These are phyloP conservation scores for Coix lacrymajobi DNA, from an alignment of 176 grass and related monocot species.

Conservation along the genomic window DNA sequence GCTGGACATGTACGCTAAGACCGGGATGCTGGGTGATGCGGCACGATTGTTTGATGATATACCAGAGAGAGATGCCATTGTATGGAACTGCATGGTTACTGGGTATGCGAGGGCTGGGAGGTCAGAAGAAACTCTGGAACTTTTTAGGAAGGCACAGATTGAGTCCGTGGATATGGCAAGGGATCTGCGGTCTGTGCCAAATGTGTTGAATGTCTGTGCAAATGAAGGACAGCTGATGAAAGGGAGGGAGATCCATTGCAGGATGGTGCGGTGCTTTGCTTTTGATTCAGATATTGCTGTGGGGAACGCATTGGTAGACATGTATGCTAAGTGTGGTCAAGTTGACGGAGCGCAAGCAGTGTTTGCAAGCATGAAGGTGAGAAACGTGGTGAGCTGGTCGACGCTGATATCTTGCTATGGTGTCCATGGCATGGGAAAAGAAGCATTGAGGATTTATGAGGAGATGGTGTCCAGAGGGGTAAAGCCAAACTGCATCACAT, in stretches of 20 bases:
- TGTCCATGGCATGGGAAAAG: slow-evolving; percentile 43
- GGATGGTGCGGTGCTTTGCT: slow-evolving; percentile 28
- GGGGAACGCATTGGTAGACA: slow-evolving; percentile 50
- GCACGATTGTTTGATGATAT: slow-evolving; percentile 18
- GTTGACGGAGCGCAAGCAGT: neutral
- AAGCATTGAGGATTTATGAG: slow-evolving; percentile 33
- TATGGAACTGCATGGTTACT: neutral
- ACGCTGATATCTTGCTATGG: slow-evolving; percentile 56
- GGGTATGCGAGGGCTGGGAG: slow-evolving; percentile 39
- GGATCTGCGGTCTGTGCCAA: slow-evolving; percentile 36
- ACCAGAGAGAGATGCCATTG: neutral
- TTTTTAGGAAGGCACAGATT: slow-evolving; percentile 39
- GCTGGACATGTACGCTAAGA: slow-evolving; percentile 56
- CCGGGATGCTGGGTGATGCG: slow-evolving; percentile 28
- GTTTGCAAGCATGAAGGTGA: slow-evolving; percentile 40
- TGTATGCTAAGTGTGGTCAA: slow-evolving; percentile 50
- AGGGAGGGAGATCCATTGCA: slow-evolving; percentile 57
- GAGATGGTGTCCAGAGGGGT: slow-evolving; percentile 40
- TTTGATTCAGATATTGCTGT: slow-evolving; percentile 25
- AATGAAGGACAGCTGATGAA: slow-evolving; percentile 51
- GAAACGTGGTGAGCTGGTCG: slow-evolving; percentile 56
- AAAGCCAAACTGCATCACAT: slow-evolving; percentile 47
- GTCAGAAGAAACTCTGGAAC: neutral
- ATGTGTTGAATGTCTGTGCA: slow-evolving; percentile 39
- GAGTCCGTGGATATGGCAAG: slow-evolving; percentile 2